phyloP scores from a whole-genome alignment of 306 rosid species.

The Acacia confusa region DNA sequence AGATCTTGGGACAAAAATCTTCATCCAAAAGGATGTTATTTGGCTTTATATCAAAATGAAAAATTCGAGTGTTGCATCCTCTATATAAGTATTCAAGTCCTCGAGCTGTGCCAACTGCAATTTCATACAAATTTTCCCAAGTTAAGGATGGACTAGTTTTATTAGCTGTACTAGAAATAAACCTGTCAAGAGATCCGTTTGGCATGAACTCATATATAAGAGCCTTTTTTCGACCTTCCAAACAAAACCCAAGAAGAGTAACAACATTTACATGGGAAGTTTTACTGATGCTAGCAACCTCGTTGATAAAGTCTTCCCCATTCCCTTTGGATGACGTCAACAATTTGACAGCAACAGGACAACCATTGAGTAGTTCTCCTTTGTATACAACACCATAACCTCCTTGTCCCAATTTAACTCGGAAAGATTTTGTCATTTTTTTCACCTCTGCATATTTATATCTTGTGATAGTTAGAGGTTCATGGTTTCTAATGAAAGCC shows the following conservation, averaged over 20 bases:
- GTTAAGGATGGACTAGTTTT: background rate
- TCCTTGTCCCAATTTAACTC: constrained; percentile 41
- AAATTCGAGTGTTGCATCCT: constrained; percentile 32
- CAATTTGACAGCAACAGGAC: constrained; percentile 44
- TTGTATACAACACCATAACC: constrained; percentile 48
- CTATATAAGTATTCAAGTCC: constrained; percentile 37
- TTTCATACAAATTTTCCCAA: constrained; percentile 23
- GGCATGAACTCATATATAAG: constrained; percentile 36
- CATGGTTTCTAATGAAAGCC: constrained; percentile 32
- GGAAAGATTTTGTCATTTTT: constrained; percentile 43
- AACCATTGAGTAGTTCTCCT: constrained; percentile 35
- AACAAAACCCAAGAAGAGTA: constrained; percentile 28
- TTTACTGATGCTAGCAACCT: constrained; percentile 50
- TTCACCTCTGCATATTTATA: constrained; percentile 36
- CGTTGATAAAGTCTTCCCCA: constrained; percentile 50
- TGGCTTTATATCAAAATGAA: constrained; percentile 42
- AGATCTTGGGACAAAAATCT: constrained; percentile 29
- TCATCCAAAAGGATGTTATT: constrained; percentile 39
- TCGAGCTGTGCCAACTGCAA: constrained; percentile 22
- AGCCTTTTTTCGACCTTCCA: constrained; percentile 29
- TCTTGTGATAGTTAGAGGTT: constrained; percentile 34
- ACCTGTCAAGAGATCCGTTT: constrained; percentile 38
- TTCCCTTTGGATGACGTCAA: constrained; percentile 42
- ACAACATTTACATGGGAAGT: constrained; percentile 57
- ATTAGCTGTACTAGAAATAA: background rate